Percentiles rank a stretch among this genome's conserved stretches.
These are phyloP conservation scores for Pleoardoris graminearum DNA, from an alignment of 2,329 filamentous ascomycete species.

Conservation along the genomic window DNA sequence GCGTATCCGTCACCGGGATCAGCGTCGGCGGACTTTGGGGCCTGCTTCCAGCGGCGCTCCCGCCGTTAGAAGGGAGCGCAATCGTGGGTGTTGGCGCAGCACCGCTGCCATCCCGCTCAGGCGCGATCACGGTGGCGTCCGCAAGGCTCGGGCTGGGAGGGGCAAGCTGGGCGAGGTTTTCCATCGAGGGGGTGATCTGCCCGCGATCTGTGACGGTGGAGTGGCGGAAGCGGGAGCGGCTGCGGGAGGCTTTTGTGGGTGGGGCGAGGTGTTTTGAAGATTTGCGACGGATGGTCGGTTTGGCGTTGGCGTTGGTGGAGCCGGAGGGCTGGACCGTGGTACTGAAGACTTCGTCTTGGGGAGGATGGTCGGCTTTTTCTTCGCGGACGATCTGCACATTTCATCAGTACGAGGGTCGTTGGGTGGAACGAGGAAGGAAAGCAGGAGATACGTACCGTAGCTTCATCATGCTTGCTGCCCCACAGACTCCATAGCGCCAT, in stretches of 20 bases:
- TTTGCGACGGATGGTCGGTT: constrained; percentile 20
- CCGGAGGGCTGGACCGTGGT: constrained; percentile 37
- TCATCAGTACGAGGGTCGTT: not conserved
- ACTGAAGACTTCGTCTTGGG: constrained; percentile 25
- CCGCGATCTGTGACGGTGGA: constrained; percentile 40
- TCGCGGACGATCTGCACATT: constrained; percentile 40
- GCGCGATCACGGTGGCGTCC: constrained; percentile 33
- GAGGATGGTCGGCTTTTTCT: constrained; percentile 34
- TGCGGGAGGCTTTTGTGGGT: constrained; percentile 14
- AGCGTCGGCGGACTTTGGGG: constrained; percentile 42
- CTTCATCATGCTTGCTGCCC: constrained; percentile 87
- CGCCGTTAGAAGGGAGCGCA: constrained; percentile 24
- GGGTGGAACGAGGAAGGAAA: not conserved
- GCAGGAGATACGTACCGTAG: constrained; percentile 57
- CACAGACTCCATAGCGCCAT: constrained; percentile 83
- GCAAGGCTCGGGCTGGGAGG: constrained; percentile 28
- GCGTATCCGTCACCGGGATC: constrained; percentile 53
- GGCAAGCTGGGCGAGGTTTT: constrained; percentile 27
- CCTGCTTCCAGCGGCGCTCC: too few species aligned
- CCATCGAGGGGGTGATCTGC: constrained; percentile 26
- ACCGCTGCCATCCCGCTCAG: constrained; percentile 24
- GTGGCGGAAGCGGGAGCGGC: constrained; percentile 35
- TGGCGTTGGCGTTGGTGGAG: constrained; percentile 21
- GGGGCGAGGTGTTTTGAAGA: constrained; percentile 14
- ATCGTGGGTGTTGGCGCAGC: constrained; percentile 15